Evolutionary conservation across 176 grass and related monocot genomes (phyloP), one percentile per base, ranked within the genome.

Genomic region (Raddia distichophylla): DNA sequence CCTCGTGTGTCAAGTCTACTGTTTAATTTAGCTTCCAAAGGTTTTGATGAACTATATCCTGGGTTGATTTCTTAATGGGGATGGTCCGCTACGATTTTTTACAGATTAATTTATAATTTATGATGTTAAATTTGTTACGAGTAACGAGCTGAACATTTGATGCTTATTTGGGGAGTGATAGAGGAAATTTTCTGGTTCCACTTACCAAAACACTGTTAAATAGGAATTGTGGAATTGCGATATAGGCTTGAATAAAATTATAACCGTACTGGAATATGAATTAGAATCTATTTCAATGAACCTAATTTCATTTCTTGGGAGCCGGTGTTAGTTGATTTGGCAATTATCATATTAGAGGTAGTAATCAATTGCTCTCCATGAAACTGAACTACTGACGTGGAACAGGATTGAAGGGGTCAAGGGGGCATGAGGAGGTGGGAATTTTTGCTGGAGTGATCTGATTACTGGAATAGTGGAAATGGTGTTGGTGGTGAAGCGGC

Each of bases 401-500:
- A 67, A 32, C 88, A 90, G 88, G 83, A 12, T 13, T 37, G 16
- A 67, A 82, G 73, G 5, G 27, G 60, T 42, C 49, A 67, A 82
- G 73, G 5, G 27, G 60, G 58, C 49, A 77, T 71, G 58, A 55
- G 43, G 37, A 81, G 82, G 59, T 67, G 69, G 32, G 17, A 50
- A 57, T 67, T 49, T 32, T 34, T 66, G 53, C 8, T 16, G 37
- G 58, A 61, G 52, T 22, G 83, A 73, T 82, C 77, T 22, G 66
- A 17, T 35, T 59, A 40, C 67, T 0, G 33, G 70, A 67, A 2
- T 87, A 73, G 79, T 0, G 16, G 53, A 71, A 6, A 89, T 77
- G 79, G 90, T 93, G 87, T 66, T 99, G 45, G 91, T 95, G 53
- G 86, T 86, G 48, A 99, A 99, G 88, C 93, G 95, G 80, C 94